Evolutionary conservation across 73 alveolate genomes (phyloP), one percentile per base, ranked within the genome.

Genomic region (Stentor coeruleus): DNA sequence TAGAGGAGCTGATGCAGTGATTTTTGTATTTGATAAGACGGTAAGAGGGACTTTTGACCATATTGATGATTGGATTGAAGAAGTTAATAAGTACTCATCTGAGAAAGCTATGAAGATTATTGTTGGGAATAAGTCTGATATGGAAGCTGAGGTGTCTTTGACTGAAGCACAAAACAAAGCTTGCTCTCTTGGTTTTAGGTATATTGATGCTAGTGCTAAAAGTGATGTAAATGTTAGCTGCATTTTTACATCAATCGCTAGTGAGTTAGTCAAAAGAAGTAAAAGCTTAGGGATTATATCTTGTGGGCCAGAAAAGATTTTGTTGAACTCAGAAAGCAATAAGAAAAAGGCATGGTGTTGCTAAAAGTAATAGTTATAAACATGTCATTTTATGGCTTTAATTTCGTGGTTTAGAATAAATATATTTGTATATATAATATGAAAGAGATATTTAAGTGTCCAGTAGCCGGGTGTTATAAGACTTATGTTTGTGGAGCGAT

Each of bases 121-220:
- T 26, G 90, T 82, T 26, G 91, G 91, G 49, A 85, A 85, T 85
- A 85, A 85, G 82, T 37, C 42, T 59, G 91, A 85, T 72, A 20
- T 82, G 82, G n/a, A 66, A 1, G 26, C 79, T 66, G 26, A 11
- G 20, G 20, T 49, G 28, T 11, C 66, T 49, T 6, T 11, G 6
- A 49, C 28, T 49, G 66, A 49, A 49, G 66, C 28, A 49, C 20
- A 49, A 6, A 20, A 6, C 6, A 49, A 49, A 49, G 66, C 66
- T 20, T 11, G 20, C 20, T 11, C 6, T 49, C 66, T 49, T 49
- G 66, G 66, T 20, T 20, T 49, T 49, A 6, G 20, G 66, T 49
- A 49, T 20, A 11, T 49, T 49, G 20, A 20, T 49, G 66, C 20
- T 11, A 49, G 66, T 49, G 66, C 66, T 6, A 49, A 49, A 49